phyloP scores from a whole-genome alignment of 2,329 filamentous ascomycete genomes.

The Curvularia verruculosa region DNA sequence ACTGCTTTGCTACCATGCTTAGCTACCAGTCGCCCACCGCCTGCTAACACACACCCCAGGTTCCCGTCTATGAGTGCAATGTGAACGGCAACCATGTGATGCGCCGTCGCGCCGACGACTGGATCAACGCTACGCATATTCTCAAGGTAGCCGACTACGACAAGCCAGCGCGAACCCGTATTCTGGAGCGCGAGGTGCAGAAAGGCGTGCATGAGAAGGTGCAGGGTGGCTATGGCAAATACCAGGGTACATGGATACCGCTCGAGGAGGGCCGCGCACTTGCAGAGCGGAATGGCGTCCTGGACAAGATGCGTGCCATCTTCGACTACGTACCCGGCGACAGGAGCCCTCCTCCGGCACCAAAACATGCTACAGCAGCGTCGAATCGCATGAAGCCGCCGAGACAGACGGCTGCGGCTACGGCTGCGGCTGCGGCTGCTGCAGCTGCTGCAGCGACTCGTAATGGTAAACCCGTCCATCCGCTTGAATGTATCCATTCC shows the following conservation, averaged over 20 bases:
- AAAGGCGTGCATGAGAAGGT: conserved; percentile 98
- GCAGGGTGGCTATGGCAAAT: conserved; percentile 97
- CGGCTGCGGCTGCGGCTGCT: conserved; percentile 33
- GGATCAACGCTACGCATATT: conserved; percentile 99
- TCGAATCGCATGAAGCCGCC: conserved; percentile 80
- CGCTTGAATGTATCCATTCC: conserved; percentile 38
- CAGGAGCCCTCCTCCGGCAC: conserved; percentile 88
- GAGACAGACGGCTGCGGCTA: conserved; percentile 67
- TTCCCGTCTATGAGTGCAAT: conserved; percentile 93
- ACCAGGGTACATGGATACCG: conserved; percentile 98
- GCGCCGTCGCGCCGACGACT: conserved; percentile 89
- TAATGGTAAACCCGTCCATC: conserved; percentile 40
- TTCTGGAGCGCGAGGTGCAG: conserved; percentile 94
- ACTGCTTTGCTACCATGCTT: background rate
- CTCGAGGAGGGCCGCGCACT: conserved; percentile 79
- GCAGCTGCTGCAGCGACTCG: conserved; percentile 5
- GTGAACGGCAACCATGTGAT: conserved; percentile 92
- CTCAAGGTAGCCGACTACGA: conserved; percentile 96
- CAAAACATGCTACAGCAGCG: conserved; percentile 77
- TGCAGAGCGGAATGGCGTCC: conserved; percentile 84
- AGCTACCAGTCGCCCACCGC: conserved; percentile 15
- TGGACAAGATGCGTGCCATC: conserved; percentile 81
- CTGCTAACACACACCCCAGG: conserved; percentile 59
- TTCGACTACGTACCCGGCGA: conserved; percentile 88
- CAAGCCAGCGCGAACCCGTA: conserved; percentile 92